A percentile compares a stretch with the other conserved stretches of the same genome.
These are phyloP conservation scores for Aspergillus diversus DNA, from an alignment of 495 filamentous ascomycete genomes.

Conservation along the genomic window DNA sequence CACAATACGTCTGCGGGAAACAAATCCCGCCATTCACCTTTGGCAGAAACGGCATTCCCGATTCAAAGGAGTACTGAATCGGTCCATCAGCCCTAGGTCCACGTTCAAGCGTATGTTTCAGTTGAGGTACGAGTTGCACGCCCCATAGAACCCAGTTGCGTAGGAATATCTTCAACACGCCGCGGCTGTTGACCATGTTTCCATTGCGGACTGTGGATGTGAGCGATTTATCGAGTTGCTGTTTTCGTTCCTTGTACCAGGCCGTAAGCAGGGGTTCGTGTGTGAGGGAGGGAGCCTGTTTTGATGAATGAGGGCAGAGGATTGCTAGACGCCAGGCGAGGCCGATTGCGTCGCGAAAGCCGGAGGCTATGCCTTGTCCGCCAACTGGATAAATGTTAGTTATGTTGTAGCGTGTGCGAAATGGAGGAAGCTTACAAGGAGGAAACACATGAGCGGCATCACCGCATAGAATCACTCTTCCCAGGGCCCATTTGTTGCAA, in stretches of 20 bases:
- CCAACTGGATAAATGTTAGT: slow-evolving; percentile 34
- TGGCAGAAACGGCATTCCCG: neutral
- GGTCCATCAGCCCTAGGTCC: neutral
- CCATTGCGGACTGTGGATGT: neutral
- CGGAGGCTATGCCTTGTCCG: slow-evolving; percentile 56
- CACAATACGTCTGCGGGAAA: neutral
- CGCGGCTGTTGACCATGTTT: neutral
- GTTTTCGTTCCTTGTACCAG: neutral
- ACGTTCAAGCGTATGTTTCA: neutral
- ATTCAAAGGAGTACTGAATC: neutral
- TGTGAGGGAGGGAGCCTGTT: neutral
- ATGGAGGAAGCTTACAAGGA: slow-evolving; percentile 37
- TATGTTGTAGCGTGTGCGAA: no score
- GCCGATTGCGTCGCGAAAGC: slow-evolving; percentile 30
- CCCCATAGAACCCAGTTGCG: neutral
- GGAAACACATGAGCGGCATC: slow-evolving; percentile 60
- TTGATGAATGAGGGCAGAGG: neutral
- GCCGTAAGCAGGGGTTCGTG: neutral
- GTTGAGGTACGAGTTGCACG: neutral
- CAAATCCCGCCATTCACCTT: neutral
- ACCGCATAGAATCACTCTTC: slow-evolving; percentile 50
- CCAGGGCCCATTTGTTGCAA: slow-evolving; percentile 53
- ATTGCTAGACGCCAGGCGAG: slow-evolving; percentile 15
- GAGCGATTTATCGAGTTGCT: neutral
- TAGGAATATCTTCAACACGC: neutral